Evolutionary conservation across 2,329 filamentous ascomycete genomes (phyloP).

Genomic region (Akanthomyces muscarius): DNA sequence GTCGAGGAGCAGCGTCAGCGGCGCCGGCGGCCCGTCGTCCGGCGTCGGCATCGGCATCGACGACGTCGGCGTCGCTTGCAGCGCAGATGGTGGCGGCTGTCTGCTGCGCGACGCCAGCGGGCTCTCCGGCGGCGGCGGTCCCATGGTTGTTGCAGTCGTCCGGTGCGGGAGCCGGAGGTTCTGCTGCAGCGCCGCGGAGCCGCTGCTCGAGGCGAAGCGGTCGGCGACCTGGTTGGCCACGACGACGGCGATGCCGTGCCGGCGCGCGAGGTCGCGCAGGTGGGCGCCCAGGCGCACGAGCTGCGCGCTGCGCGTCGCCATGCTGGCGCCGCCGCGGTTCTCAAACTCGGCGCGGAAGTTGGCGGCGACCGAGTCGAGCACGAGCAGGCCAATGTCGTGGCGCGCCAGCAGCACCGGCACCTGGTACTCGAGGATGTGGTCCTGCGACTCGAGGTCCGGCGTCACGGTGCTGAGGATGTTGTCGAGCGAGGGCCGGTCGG

Average conservation of each 20-base stretch:
- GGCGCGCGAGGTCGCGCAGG: slow-evolving; percentile 70
- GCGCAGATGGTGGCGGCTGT: slow-evolving; percentile 27
- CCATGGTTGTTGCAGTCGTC: background rate
- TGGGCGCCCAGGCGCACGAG: slow-evolving; percentile 72
- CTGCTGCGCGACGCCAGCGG: slow-evolving; percentile 45
- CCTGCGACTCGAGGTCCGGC: slow-evolving; percentile 88
- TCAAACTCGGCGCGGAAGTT: slow-evolving; percentile 94
- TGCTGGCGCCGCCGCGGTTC: slow-evolving; percentile 43
- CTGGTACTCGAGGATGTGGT: slow-evolving; percentile 91
- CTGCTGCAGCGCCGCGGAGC: slow-evolving; percentile 23
- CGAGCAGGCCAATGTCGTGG: slow-evolving; percentile 72
- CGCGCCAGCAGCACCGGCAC: slow-evolving; percentile 78
- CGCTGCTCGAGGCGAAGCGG: slow-evolving; percentile 54
- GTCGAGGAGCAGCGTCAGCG: slow-evolving; percentile 65
- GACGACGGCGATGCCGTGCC: slow-evolving; percentile 75
- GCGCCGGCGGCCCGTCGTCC: slow-evolving; percentile 31
- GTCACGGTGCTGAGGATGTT: slow-evolving; percentile 76
- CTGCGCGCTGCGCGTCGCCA: slow-evolving; percentile 73
- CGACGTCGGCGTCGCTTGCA: slow-evolving; percentile 36
- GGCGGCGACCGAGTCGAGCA: slow-evolving; percentile 88
- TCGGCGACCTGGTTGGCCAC: slow-evolving; percentile 96
- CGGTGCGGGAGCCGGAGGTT: slow-evolving; percentile 27
- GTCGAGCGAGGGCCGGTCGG: slow-evolving; percentile 59
- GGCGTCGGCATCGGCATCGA: slow-evolving; percentile 35
- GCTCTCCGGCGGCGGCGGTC: slow-evolving; percentile 34